A percentile compares a stretch with the other conserved stretches of the same genome.
These are phyloP conservation scores for Bombardia bombarda DNA, from an alignment of 495 filamentous ascomycete species.

Conservation along the genomic window DNA sequence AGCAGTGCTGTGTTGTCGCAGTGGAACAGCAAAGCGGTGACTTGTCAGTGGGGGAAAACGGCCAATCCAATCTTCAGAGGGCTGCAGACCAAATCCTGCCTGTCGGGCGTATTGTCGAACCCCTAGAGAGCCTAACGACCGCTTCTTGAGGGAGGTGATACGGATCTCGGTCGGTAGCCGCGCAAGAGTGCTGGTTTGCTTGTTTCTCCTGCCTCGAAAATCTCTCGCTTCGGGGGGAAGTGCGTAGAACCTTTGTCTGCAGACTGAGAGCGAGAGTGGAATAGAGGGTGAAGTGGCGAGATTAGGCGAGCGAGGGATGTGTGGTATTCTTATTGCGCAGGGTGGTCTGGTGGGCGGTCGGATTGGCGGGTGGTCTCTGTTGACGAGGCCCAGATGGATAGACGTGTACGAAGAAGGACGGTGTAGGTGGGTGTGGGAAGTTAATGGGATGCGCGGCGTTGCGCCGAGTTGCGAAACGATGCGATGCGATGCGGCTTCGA, in stretches of 20 bases:
- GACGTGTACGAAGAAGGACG: too few species aligned
- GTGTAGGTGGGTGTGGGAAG: too few species aligned
- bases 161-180: conserved; percentile 1
- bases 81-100: conserved; percentile 4
- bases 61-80: too few species aligned
- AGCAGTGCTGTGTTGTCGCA: neutral
- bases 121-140: conserved; percentile 7
- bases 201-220: conserved; percentile 2
- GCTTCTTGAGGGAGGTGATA: conserved; percentile 1
- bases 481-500: too few species aligned
- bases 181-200: conserved; percentile 8
- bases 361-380: conserved; percentile 18
- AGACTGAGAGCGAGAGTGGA: conserved; percentile 8
- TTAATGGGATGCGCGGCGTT: too few species aligned
- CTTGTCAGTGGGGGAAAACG: neutral
- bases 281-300: conserved; percentile 1
- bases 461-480: neutral
- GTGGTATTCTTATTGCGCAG: conserved; percentile 24
- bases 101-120: conserved; percentile 4
- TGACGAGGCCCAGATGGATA: conserved; percentile 5
- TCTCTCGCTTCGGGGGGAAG: conserved; percentile 7
- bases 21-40: neutral
- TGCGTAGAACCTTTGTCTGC: conserved; percentile 2
- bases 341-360: conserved; percentile 15
- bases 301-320: conserved; percentile 6